Evolutionary conservation across 2,329 filamentous ascomycete species (phyloP), one percentile per base, ranked within the genome.

Genomic region (Eurotiales sp.): DNA sequence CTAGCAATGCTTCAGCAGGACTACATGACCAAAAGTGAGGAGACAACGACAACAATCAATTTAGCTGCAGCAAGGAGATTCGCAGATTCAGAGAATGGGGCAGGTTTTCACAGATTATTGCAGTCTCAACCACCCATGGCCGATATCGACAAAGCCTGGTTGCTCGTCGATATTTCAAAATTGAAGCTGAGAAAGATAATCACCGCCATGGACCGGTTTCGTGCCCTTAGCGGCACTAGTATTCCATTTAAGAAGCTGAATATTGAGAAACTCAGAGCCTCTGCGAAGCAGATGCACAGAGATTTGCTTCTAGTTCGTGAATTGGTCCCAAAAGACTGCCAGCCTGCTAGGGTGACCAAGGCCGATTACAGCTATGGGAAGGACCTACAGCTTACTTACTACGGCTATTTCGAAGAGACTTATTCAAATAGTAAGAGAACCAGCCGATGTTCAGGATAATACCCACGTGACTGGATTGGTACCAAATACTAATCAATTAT

Each of bases 1-100:
- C 45, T 47, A 14, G 45, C 45, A 8, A 47, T 47, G 45, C 25
- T 39, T 8, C 34, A 40, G 25, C 32, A 29, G 7, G 39, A 29
- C 29, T 34, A 30, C n/a, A 27, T 6, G 12, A 10, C 45, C 5
- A 22, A 15, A 39, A 23, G 23, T 22, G 27, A 29, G 5, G 3
- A 19, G 1, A 40, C 2, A 11, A 6, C 22, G 7, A 25, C n/a
- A 37, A 5, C n/a, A 3, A 19, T 23, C 22, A 29, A 30, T 30
- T 2, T 40, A 8, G 14, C 25, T 10, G 34, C 45, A 30, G 45
- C 34, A 47, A 34, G 45, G 7, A 21, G 29, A 3, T 22, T 29
- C 4, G 23, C 34, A 3, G 11, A 21, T 5, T 40, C 34, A 40
- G 45, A 40, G n/a, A 8, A 19, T 8, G 11, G 2, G 3, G 17